Conservation (phyloP, 768 basidiomycete species). For the Porphyrellus cyaneotinctus region DNA sequence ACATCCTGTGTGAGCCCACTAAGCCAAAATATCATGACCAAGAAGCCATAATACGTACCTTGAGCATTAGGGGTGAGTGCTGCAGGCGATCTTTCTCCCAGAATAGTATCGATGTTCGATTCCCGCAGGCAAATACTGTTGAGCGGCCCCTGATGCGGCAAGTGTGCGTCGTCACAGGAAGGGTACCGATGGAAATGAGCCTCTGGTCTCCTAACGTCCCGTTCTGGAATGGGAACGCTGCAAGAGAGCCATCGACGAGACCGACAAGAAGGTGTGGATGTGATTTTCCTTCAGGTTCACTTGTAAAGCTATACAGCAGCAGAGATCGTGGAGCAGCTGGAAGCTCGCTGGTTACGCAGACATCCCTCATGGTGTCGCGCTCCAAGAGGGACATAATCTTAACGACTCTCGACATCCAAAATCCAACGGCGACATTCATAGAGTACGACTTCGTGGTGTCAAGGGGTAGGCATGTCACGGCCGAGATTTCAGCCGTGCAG, state of each 20-base stretch:
- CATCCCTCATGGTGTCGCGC: conserved; percentile 13
- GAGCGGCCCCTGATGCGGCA: conserved; percentile 51
- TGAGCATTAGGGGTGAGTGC: conserved; percentile 69
- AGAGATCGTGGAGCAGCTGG: conserved; percentile 43
- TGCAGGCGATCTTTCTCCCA: conserved; percentile 61
- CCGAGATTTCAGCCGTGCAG: conserved; percentile 55
- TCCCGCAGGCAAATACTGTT: conserved; percentile 69
- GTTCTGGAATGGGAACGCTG: conserved; percentile 48
- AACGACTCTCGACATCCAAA: conserved; percentile 69
- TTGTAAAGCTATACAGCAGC: conserved; percentile 58
- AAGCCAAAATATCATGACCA: background rate
- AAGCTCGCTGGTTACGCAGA: conserved; percentile 32
- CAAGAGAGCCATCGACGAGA: conserved; percentile 69
- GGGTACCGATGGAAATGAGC: conserved; percentile 57
- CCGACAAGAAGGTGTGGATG: conserved; percentile 66
- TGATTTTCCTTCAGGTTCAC: conserved; percentile 33
- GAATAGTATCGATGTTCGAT: conserved; percentile 63
- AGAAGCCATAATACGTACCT: conserved; percentile 36
- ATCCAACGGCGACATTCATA: conserved; percentile 55
- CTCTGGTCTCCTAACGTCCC: conserved; percentile 46
- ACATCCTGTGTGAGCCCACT: conserved; percentile 42
- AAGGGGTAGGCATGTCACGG: conserved; percentile 60
- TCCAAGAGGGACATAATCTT: conserved; percentile 47
- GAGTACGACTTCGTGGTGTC: conserved; percentile 46
- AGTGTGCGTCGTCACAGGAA: conserved; percentile 59